Percentiles rank a stretch among this genome's conserved stretches.
These are phyloP conservation scores for Colletotrichum sp. DNA, from an alignment of 2,329 filamentous ascomycete genomes.

Conservation along the genomic window DNA sequence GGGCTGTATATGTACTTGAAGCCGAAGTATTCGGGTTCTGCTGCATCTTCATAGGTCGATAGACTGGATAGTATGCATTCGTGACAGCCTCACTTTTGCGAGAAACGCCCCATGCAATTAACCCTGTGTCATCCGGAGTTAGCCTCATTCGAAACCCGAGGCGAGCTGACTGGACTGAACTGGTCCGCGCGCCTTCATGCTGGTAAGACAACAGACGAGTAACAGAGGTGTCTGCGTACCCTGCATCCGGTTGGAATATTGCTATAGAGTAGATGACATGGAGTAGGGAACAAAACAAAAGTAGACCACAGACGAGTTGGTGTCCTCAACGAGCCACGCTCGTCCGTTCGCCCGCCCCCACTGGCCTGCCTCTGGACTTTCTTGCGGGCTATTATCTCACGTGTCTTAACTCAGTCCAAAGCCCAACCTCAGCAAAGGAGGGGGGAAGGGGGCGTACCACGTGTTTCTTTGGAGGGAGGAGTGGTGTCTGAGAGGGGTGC, in stretches of 20 bases:
- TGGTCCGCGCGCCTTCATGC: background rate
- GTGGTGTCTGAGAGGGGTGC: background rate
- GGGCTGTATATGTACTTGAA: background rate
- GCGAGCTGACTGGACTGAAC: background rate
- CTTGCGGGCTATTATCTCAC: background rate
- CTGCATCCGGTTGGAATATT: too few relatives aligned
- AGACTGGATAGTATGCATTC: too few relatives aligned
- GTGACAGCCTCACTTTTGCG: background rate
- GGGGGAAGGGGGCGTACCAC: background rate
- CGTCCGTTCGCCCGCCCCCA: background rate
- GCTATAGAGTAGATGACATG: too few relatives aligned
- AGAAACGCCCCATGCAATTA: rapidly evolving
- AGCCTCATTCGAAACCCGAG: background rate
- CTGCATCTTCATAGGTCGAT: background rate
- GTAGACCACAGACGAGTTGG: background rate
- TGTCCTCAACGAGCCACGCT: background rate
- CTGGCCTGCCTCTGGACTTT: background rate
- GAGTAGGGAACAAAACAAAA: too few relatives aligned
- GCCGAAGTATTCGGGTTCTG: background rate
- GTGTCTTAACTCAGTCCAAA: background rate
- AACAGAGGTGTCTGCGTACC: too few relatives aligned
- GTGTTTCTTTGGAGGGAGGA: background rate
- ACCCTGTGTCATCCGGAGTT: background rate
- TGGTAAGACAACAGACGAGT: background rate
- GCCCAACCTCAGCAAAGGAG: too few relatives aligned